phyloP scores from a whole-genome alignment of 768 basidiomycete genomes.

The Serendipita vermifera region DNA sequence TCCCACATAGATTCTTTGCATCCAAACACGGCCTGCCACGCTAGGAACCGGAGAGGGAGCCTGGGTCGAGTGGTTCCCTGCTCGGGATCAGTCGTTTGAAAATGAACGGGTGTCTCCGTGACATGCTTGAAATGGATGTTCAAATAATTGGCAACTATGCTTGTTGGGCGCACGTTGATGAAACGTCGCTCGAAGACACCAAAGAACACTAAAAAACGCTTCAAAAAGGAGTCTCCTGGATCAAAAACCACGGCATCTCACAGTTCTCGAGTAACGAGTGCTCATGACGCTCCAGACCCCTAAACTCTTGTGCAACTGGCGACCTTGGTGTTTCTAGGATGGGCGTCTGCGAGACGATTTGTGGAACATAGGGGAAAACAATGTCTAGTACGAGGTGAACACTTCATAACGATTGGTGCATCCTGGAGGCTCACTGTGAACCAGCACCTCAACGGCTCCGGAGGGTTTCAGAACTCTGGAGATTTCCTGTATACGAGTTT shows the following conservation, averaged over 20 bases:
- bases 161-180: conserved; percentile 4
- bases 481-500: neutral
- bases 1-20: conserved; percentile 9
- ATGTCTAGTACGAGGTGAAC: neutral
- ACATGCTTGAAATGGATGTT: neutral
- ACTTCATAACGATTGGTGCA: neutral
- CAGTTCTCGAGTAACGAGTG: neutral
- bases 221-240: neutral
- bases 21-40: neutral
- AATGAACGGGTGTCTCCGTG: neutral
- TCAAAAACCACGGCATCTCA: neutral
- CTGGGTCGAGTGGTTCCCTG: neutral
- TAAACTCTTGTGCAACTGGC: neutral
- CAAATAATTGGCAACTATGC: neutral
- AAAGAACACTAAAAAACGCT: neutral
- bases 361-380: conserved; percentile 6
- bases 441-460: neutral
- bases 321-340: neutral
- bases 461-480: neutral
- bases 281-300: neutral
- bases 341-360: neutral
- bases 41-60: neutral
- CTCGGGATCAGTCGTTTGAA: neutral
- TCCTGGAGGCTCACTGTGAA: neutral
- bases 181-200: neutral